Percentiles rank a stretch among this genome's conserved stretches.
These are phyloP conservation scores for Arxiozyma telluris DNA, from an alignment of 1,139 yeast genomes.

Conservation along the genomic window DNA sequence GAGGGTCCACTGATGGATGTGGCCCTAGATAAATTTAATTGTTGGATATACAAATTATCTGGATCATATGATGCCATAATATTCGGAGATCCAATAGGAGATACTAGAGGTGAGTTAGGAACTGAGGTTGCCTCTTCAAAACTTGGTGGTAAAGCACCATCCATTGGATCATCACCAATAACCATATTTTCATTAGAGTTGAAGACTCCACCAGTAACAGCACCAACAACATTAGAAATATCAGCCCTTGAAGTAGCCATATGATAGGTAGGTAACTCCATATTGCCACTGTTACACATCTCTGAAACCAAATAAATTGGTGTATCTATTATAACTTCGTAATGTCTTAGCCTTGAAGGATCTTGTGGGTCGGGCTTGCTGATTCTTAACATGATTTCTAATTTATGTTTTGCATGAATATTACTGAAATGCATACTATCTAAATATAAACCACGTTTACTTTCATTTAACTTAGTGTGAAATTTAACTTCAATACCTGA, in stretches of 20 bases:
- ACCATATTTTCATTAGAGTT: too few relatives aligned
- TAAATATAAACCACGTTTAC: slow-evolving; percentile 45
- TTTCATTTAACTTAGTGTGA: slow-evolving; percentile 22
- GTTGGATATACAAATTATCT: slow-evolving; percentile 26
- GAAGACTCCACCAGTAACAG: neutral
- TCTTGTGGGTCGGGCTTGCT: slow-evolving; percentile 54
- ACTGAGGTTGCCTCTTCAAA: slow-evolving; percentile 48
- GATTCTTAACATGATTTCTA: slow-evolving; percentile 71
- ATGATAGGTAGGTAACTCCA: slow-evolving; percentile 65
- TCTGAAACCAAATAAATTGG: slow-evolving; percentile 70
- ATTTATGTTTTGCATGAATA: slow-evolving; percentile 62
- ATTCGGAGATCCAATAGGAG: slow-evolving; percentile 24
- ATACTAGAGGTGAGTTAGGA: slow-evolving; percentile 28
- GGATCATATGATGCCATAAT: slow-evolving; percentile 15
- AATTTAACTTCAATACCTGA: slow-evolving; percentile 21
- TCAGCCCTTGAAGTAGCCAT: slow-evolving; percentile 32
- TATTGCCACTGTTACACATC: slow-evolving; percentile 58
- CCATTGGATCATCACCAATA: slow-evolving; percentile 1
- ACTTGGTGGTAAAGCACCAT: slow-evolving; percentile 37
- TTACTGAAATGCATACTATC: slow-evolving; percentile 62
- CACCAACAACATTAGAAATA: neutral
- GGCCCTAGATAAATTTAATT: slow-evolving; percentile 24
- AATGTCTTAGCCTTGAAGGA: slow-evolving; percentile 60
- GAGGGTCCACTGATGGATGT: slow-evolving; percentile 15
- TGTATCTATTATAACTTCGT: slow-evolving; percentile 85